Base-by-base conservation (phyloP, 2,329 filamentous ascomycete species). In the Colletotrichum sp. region DNA sequence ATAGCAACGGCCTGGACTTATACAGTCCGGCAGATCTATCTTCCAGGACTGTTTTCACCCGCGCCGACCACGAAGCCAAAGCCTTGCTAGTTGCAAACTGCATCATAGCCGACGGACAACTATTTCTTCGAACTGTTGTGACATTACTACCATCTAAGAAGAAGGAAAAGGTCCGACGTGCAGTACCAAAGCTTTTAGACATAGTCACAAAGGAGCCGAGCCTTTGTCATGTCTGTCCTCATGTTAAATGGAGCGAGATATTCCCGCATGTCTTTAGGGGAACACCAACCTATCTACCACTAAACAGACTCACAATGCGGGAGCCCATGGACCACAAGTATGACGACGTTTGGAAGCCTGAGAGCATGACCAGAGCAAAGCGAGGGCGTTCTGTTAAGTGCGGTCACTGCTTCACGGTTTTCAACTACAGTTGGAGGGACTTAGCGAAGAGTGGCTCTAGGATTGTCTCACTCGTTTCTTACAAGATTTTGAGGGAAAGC, bases 51-150 rank as follows among this genome's bases (percentile, higher is more conserved):
- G 0, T 44, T n/a, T 44, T n/a, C 18, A 44, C 18, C 1, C 18
- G 0, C 39, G 0, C 0, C 39, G 0, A 4, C 39, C 0, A 44
- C 0, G 39, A 44, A 2, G 18, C 39, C 5, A 49, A n/a, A 0
- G 18, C 39, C 1, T 0, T 49, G 39, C 0, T 49, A 4, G 9
- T 49, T n/a, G 39, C 39, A 49, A 49, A 0, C 0, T 49, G 39
- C 39, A 0, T 49, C 39, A 0, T 49, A 49, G 18, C 39, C 0
- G 18, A 49, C 3, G 5, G 39, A n/a, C 0, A 49, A 0, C 39
- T 49, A 0, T 49, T 49, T 2, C 39, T 49, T 0, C 39, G 39
- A 49, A 49, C 39, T n/a, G 39, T 49, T n/a, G 18, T 49, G 0
- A 49, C 39, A 49, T n/a, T 49, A 1, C 0, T 49, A 49, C 39